Evolutionary conservation across 805 yeast genomes (phyloP).

Genomic region (Maudiozyma pseudohumilis): DNA sequence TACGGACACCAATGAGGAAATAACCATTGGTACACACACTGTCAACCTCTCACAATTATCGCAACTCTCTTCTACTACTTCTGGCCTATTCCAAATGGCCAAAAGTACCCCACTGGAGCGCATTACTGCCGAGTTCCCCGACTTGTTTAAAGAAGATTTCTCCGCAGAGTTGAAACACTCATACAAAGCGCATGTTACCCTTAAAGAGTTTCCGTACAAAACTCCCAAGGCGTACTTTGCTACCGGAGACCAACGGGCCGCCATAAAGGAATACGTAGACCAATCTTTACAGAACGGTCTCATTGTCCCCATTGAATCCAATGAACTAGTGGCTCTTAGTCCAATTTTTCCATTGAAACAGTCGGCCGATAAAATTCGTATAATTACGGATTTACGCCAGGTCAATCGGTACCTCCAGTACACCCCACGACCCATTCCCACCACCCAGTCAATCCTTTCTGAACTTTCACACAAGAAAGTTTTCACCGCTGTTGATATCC

Average conservation of each 20-base stretch:
- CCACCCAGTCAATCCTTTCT: constrained; percentile 3
- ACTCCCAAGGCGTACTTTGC: constrained; percentile 2
- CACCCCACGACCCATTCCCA: constrained; percentile 5
- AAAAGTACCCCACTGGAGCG: neutral
- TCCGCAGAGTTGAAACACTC: neutral
- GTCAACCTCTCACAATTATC: neutral
- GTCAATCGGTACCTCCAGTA: constrained; percentile 3
- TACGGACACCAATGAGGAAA: no score
- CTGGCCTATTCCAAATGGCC: neutral
- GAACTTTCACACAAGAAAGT: constrained; percentile 3
- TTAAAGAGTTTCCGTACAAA: constrained; percentile 1
- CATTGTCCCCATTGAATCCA: neutral
- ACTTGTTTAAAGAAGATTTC: neutral
- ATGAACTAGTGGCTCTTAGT: constrained; percentile 4
- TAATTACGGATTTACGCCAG: constrained; percentile 4
- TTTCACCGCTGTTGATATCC: constrained; percentile 7
- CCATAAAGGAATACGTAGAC: neutral
- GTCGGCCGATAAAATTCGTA: constrained; percentile 1
- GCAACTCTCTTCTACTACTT: neutral
- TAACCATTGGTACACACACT: neutral
- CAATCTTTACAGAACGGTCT: constrained; percentile 4
- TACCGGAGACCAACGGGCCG: constrained; percentile 1
- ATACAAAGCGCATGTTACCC: neutral
- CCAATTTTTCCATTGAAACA: constrained; percentile 4
- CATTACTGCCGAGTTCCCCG: neutral